Base-by-base conservation (phyloP, 2,329 filamentous ascomycete genomes). In the Hypocrella siamensis region DNA sequence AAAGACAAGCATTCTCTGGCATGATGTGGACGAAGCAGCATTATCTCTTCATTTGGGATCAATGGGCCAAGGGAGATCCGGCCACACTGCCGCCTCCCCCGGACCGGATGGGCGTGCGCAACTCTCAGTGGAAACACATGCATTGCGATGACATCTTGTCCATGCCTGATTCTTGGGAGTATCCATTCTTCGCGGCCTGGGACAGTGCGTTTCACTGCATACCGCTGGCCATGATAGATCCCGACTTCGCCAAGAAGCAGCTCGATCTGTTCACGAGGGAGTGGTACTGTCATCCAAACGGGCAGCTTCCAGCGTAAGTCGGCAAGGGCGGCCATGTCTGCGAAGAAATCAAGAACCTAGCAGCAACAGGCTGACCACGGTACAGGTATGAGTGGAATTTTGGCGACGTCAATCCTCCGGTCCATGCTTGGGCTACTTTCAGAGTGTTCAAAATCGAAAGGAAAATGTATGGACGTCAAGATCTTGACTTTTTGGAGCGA, bases 21-120 rank as follows among this genome's bases (percentile, higher is more conserved):
- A 96, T 96, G 88, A 79, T 96, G 68, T 96, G 88, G 88, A 92
- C 80, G 40, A 96, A 96, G 55, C 88, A 96, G 53, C 83, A 84
- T 57, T 96, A 96, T 54, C 74, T 92, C 50, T 94, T 96, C 54
- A 75, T 96, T 45, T 94, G 85, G 84, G 86, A 96, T 41, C 81
- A 96, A 51, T 96, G 88, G 88, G 85, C 86, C 17, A 93, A 93
- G 40, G 88, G 88, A 32, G 88, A 96, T 49, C 86, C 86, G 9
- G 70, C 67, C 30, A 83, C 86, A 63, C 84, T 86, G 27, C 81
- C 88, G 19, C 90, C 90, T 17, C 88, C 88, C 1, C 64, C 79
- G 1, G 68, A 70, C 25, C 70, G 88, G 34, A 93, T 90, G 53
- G 66, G 70, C 3, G 70, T 96, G 35, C 75, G 88, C 38, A 96